Evolutionary conservation across 2,329 filamentous ascomycete genomes (phyloP).

Genomic region (Penicillium sp.): DNA sequence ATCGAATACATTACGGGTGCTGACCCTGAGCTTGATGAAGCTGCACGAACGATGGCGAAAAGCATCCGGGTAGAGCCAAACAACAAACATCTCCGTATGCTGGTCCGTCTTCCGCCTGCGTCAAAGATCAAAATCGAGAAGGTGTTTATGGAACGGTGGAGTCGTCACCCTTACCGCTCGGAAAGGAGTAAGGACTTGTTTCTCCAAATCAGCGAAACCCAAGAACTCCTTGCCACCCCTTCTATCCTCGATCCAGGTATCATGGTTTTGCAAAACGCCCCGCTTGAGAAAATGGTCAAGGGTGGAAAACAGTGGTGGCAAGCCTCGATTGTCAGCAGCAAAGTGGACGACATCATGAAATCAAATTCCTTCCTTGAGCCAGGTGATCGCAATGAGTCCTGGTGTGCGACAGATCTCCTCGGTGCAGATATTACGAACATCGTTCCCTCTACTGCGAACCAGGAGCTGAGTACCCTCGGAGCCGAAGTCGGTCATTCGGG

Average conservation of each 20-base stretch:
- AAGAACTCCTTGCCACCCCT: conserved; percentile 33
- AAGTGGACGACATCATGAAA: conserved; percentile 36
- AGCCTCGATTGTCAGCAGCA: conserved; percentile 38
- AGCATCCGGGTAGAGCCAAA: conserved; percentile 37
- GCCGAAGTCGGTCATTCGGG: conserved; percentile 6
- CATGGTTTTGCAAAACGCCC: conserved; percentile 30
- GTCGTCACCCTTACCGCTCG: conserved; percentile 31
- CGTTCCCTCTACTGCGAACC: background rate
- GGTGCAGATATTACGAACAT: background rate
- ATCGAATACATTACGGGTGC: conserved; percentile 23
- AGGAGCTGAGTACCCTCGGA: background rate
- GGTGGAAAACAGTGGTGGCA: conserved; percentile 42
- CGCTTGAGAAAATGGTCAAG: conserved; percentile 32
- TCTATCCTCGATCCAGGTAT: conserved; percentile 24
- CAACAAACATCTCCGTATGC: conserved; percentile 29
- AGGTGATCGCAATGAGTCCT: conserved; percentile 36
- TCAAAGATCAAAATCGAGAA: conserved; percentile 31
- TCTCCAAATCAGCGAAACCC: conserved; percentile 41
- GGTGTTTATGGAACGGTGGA: conserved; percentile 37
- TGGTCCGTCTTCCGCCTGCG: conserved; percentile 24
- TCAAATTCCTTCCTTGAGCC: conserved; percentile 36
- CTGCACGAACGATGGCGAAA: conserved; percentile 33
- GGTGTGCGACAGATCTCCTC: conserved; percentile 35
- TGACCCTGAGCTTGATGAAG: conserved; percentile 29
- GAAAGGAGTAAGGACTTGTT: conserved; percentile 27